phyloP scores from a whole-genome alignment of 2,329 filamentous ascomycete species.

The Ophiostoma himal-ulmi region DNA sequence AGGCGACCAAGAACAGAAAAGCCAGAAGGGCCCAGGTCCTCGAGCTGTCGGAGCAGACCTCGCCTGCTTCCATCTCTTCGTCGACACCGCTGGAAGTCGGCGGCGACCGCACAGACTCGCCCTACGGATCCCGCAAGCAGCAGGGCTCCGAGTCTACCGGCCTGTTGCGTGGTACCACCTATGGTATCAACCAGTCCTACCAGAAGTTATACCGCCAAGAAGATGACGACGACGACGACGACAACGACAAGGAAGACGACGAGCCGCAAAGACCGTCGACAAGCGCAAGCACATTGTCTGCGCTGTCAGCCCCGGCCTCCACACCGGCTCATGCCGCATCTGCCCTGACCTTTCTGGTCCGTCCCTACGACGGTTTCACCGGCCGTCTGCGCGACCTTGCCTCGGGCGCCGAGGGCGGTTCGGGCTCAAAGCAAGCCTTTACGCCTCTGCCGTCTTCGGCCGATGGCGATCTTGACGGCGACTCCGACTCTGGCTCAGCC shows the following conservation, averaged over 20 bases:
- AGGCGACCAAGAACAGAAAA: not conserved
- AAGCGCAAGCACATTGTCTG: conserved; percentile 9
- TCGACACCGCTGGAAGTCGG: conserved; percentile 9
- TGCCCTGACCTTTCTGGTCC: conserved; percentile 24
- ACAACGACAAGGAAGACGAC: conserved; percentile 14
- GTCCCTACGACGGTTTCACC: conserved; percentile 27
- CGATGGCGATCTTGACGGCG: not conserved
- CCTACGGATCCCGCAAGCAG: not conserved
- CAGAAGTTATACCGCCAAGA: not conserved
- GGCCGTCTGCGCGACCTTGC: conserved; percentile 23
- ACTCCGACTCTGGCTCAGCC: not conserved
- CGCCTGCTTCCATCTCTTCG: not conserved
- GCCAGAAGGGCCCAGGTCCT: not conserved
- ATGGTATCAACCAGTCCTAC: conserved; percentile 15
- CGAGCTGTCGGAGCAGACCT: conserved; percentile 14
- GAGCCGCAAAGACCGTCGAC: conserved; percentile 26
- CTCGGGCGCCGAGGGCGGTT: conserved; percentile 22
- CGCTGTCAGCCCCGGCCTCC: not conserved
- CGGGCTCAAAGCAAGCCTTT: conserved; percentile 19
- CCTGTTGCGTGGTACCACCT: conserved; percentile 9
- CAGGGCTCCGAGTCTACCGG: not conserved
- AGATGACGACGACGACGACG: not conserved
- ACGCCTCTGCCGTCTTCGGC: conserved; percentile 1
- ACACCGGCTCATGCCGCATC: conserved; percentile 12
- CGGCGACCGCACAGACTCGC: not conserved